phyloP scores from a whole-genome alignment of 768 basidiomycete genomes.

The Tricholoma flavovirens region DNA sequence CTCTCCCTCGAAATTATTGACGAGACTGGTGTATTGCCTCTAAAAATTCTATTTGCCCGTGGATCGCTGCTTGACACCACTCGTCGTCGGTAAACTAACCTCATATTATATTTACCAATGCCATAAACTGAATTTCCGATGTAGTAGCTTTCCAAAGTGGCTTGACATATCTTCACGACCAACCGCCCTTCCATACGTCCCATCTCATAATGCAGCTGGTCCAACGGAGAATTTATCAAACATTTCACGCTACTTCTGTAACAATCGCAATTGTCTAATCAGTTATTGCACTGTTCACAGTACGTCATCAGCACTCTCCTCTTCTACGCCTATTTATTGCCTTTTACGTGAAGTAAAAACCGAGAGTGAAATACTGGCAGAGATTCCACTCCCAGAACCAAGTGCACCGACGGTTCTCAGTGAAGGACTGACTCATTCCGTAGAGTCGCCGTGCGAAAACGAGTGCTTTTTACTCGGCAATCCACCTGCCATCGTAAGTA shows the following conservation, averaged over 20 bases:
- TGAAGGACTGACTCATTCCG: slow-evolving; percentile 11
- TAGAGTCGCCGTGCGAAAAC: slow-evolving; percentile 23
- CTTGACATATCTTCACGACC: slow-evolving; percentile 12
- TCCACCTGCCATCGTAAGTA: slow-evolving; percentile 11
- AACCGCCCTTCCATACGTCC: slow-evolving; percentile 4
- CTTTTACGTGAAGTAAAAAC: neutral
- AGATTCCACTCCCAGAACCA: slow-evolving; percentile 23
- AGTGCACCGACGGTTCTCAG: slow-evolving; percentile 20
- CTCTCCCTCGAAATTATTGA: slow-evolving; percentile 45
- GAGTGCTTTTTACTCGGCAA: slow-evolving; percentile 26
- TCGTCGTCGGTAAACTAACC: slow-evolving; percentile 11
- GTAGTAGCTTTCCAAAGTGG: slow-evolving; percentile 29
- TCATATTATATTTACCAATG: neutral
- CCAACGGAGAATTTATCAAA: slow-evolving; percentile 23
- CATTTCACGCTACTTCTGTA: slow-evolving; percentile 43
- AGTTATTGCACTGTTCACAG: slow-evolving; percentile 47
- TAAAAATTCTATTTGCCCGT: slow-evolving; percentile 23
- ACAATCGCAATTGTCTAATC: slow-evolving; percentile 44
- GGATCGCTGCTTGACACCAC: slow-evolving; percentile 22
- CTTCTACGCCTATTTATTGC: neutral
- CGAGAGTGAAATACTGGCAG: slow-evolving; percentile 17
- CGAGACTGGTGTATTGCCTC: slow-evolving; percentile 39
- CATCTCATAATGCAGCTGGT: slow-evolving; percentile 5
- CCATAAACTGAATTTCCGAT: neutral
- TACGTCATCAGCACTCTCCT: slow-evolving; percentile 17